Base-by-base conservation (phyloP, 192 early-diverging fungal species). In the Coemansia sp. region DNA sequence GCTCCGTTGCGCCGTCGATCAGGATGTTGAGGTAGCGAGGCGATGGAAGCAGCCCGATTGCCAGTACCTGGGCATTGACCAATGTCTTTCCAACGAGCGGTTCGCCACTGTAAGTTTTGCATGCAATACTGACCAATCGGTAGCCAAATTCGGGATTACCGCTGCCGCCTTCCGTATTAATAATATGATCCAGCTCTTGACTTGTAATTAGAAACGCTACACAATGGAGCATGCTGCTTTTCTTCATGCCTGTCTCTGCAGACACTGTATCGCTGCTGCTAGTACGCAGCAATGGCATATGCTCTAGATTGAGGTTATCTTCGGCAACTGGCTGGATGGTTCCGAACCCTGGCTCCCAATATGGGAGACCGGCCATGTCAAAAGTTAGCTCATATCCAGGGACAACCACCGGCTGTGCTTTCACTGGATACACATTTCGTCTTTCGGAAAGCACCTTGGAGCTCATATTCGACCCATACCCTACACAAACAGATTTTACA, bases 321-420 rank as follows among this genome's bases (percentile, higher is more conserved):
- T 54, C 26, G 11, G 48, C 33, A 5, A 70, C 56, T 2, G 52
- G 61, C 35, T 49, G n/a, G 53, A 78, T 70, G 10, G 61, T 46
- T 19, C 68, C 74, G 50, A 78, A 78, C 5, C 68, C 68, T n/a
- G 74, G 74, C 61, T 78, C 74, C 52, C 61, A 59, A 42, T 78
- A 78, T 13, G 74, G 74, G 3, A 78, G 18, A 0, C 74, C 74
- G 6, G 56, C 60, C 68, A 70, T 70, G 39, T 78, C 75, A 43
- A 71, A 78, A 9, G 75, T 78, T 19, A 78, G 51, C 57, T 71
- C 64, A 36, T 71, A 78, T 5, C 58, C 69, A 3, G 57, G 57
- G 14, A 78, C 68, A 36, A 57, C 16, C 30, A 78, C 75, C 2
- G 75, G 68, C 3, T 42, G 39, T 14, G 68, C 63, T 40, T 68